Evolutionary conservation across 352 stramenopile species (phyloP).

Genomic region (Blastocystis sp.): DNA sequence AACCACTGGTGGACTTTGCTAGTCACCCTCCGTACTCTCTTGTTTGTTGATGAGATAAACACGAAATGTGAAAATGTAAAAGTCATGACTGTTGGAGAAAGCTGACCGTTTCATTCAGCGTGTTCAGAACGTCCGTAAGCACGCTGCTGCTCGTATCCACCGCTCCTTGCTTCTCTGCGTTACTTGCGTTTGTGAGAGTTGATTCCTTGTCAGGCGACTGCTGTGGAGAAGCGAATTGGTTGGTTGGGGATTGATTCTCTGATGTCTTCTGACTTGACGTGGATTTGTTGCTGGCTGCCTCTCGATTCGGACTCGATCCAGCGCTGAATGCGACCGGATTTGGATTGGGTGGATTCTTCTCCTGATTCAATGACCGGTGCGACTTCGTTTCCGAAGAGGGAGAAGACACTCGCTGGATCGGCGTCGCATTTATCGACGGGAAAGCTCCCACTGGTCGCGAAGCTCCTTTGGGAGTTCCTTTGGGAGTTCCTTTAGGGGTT

Average conservation of each 20-base stretch:
- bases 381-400: neutral
- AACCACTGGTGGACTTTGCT: no score
- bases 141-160: slow-evolving; percentile 14
- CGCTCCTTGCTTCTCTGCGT: neutral
- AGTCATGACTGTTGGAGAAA: neutral
- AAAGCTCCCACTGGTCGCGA: neutral
- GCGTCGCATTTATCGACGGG: slow-evolving; percentile 31
- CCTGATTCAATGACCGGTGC: neutral
- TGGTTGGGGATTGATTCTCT: no score
- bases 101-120: neutral
- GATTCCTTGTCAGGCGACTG: no score
- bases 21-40: no score
- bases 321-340: no score
- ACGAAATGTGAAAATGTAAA: slow-evolving; percentile 34
- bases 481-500: neutral
- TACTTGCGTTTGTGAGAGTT: no score
- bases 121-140: neutral
- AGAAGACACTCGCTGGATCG: slow-evolving; percentile 9
- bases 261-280: no score
- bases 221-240: no score
- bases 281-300: no score
- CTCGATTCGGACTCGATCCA: no score
- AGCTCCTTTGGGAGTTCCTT: neutral
- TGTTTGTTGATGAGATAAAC: neutral
- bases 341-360: no score